These are phyloP conservation scores for Elasticomyces elasticus DNA, from an alignment of 495 filamentous ascomycete genomes.

Conservation along the genomic window DNA sequence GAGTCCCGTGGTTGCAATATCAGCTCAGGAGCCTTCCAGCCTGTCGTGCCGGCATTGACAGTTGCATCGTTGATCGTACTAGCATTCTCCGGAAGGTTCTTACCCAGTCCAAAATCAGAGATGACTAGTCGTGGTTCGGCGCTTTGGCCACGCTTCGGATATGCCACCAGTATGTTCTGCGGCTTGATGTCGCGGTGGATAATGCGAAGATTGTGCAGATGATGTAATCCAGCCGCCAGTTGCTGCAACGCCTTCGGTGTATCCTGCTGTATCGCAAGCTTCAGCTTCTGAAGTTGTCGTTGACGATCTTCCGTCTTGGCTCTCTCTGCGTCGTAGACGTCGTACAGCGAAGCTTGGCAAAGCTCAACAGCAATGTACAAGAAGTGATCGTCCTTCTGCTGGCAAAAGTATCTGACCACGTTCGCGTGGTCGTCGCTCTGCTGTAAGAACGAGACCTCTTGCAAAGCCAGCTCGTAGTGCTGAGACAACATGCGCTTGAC, in stretches of 20 bases:
- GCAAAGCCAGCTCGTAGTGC: conserved; percentile 89
- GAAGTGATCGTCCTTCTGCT: conserved; percentile 79
- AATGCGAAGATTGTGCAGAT: conserved; percentile 85
- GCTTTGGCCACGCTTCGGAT: conserved; percentile 36
- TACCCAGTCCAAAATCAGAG: conserved; percentile 95
- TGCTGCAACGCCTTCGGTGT: conserved; percentile 64
- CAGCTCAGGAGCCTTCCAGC: conserved; percentile 92
- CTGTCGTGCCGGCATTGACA: conserved; percentile 84
- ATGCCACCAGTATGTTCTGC: conserved; percentile 81
- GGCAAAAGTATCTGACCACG: conserved; percentile 91
- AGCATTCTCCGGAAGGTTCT: conserved; percentile 91
- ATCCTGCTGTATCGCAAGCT: conserved; percentile 50
- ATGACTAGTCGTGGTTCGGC: conserved; percentile 71
- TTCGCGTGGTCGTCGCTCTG: conserved; percentile 94
- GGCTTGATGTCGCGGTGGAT: conserved; percentile 96
- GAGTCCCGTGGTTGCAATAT: conserved; percentile 64
- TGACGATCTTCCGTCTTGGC: conserved; percentile 22
- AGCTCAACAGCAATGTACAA: conserved; percentile 93
- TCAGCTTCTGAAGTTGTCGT: conserved; percentile 23
- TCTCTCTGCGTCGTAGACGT: conserved; percentile 33
- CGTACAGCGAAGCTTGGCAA: conserved; percentile 87
- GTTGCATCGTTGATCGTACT: conserved; percentile 92
- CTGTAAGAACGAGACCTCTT: conserved; percentile 79
- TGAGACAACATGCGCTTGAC: conserved; percentile 94
- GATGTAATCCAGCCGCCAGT: conserved; percentile 73